Conservation (phyloP, 2,329 filamentous ascomycete species). For the Cordyceps pruinosa region DNA sequence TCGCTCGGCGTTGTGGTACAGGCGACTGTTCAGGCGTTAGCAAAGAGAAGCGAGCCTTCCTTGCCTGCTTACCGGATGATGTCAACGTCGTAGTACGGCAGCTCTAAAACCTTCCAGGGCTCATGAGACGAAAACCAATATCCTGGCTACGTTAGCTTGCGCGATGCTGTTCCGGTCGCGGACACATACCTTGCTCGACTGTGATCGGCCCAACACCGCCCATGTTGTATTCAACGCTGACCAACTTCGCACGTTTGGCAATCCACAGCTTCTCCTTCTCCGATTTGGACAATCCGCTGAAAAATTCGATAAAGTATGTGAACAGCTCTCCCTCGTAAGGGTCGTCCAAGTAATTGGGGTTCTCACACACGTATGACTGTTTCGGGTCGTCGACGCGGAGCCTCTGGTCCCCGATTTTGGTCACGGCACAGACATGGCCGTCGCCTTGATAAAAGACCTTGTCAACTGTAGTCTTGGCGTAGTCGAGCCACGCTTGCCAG, state of each 20-base stretch:
- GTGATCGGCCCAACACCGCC: slow-evolving; percentile 33
- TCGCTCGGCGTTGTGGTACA: slow-evolving; percentile 33
- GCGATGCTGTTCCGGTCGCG: too few species aligned
- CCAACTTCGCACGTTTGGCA: slow-evolving; percentile 30
- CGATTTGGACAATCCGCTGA: slow-evolving; percentile 23
- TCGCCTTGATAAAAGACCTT: slow-evolving; percentile 31
- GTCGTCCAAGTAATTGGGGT: slow-evolving; percentile 28
- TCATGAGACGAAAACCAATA: slow-evolving; percentile 37
- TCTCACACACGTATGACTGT: slow-evolving; percentile 31
- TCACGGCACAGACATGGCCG: slow-evolving; percentile 35
- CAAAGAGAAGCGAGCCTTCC: background rate
- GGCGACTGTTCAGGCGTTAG: slow-evolving; percentile 19
- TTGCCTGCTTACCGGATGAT: slow-evolving; percentile 26
- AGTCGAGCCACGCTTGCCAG: slow-evolving; percentile 36
- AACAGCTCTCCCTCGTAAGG: slow-evolving; percentile 38
- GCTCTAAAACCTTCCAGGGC: slow-evolving; percentile 35
- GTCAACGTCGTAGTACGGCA: slow-evolving; percentile 36
- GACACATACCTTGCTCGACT: slow-evolving; percentile 29
- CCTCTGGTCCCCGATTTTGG: slow-evolving; percentile 28
- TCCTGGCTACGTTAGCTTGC: slow-evolving; percentile 17
- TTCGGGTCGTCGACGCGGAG: slow-evolving; percentile 22
- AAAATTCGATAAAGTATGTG: slow-evolving; percentile 34
- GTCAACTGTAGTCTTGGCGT: slow-evolving; percentile 29
- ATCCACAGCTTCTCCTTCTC: slow-evolving; percentile 32
- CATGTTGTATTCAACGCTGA: slow-evolving; percentile 30